Base-by-base conservation (phyloP, 441 rosid species). In the Heliophila coronopifolia region DNA sequence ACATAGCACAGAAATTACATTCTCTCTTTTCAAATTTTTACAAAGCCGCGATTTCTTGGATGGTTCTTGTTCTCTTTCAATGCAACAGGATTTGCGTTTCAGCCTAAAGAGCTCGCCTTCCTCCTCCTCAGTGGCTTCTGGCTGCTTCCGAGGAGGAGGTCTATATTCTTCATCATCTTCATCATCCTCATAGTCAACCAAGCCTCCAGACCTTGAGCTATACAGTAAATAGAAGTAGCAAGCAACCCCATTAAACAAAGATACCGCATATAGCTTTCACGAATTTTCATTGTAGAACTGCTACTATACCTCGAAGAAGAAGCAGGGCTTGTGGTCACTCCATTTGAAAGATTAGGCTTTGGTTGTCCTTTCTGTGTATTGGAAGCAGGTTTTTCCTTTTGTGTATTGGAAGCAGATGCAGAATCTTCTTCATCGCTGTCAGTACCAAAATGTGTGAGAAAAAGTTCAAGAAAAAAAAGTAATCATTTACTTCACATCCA, bases 181-280 rank as follows among this genome's bases (percentile, higher is more conserved):
- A 25, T 93, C 99, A 22, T 89, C 96, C 9, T 86, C 99, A 31
- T 93, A 93, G 64, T 89, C 99, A 50, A 89, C 99, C 65, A 93
- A 73, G 28, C 95, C 94, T 27, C 83, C 83, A 36, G 90, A 69
- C 63, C 92, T 78, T 32, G 78, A 80, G 59, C 90, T 80, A 58
- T 8, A 61, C 27, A 42, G 38, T 41, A 27, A 49, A 68, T 7
- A 37, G 8, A 15, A 54, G 13, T 10, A 43, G 42, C 40, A n/a
- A 44, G 45, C 18, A 19, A 50, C 15, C 17, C 28, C 54, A 32
- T 50, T 28, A 45, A 20, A 49, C 46, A 17, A 25, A 33, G 17
- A 26, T 16, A 9, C 28, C 25, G 11, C 40, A 31, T 40, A 22
- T n/a, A 22, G 14, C 12, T 12, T 51, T 35, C 17, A 39, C 37